phyloP scores from a whole-genome alignment of 768 basidiomycete genomes.

The Leccinum longicurvipes region DNA sequence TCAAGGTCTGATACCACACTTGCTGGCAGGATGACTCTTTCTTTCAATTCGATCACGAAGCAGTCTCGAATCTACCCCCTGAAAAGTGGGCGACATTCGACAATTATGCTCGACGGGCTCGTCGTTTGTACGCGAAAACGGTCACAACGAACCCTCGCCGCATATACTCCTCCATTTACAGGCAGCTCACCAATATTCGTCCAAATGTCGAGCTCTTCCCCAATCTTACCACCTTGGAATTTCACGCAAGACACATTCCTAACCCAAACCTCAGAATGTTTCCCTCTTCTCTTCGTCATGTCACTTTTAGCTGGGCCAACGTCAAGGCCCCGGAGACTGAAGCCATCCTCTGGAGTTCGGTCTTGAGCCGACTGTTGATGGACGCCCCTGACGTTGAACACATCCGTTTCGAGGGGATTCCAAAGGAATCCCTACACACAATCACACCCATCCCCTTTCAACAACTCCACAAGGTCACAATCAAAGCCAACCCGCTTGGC shows the following conservation, averaged over 20 bases:
- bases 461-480: slow-evolving; percentile 18
- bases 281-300: slow-evolving; percentile 21
- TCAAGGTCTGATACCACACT: slow-evolving; percentile 7
- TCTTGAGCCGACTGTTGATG: slow-evolving; percentile 17
- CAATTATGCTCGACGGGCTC: slow-evolving; percentile 20
- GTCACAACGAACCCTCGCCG: slow-evolving; percentile 26
- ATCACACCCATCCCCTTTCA: slow-evolving; percentile 18
- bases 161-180: slow-evolving; percentile 26
- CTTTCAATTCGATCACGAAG: slow-evolving; percentile 11
- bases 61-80: slow-evolving; percentile 3
- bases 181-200: slow-evolving; percentile 18
- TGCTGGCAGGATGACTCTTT: slow-evolving; percentile 16
- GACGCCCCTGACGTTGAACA: slow-evolving; percentile 22
- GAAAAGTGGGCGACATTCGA: slow-evolving; percentile 21
- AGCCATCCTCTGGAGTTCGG: slow-evolving; percentile 18
- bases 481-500: slow-evolving; percentile 20
- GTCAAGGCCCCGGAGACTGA: slow-evolving; percentile 11
- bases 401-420: slow-evolving; percentile 24
- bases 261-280: slow-evolving; percentile 15
- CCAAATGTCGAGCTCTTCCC: slow-evolving; percentile 26
- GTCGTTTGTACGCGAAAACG: slow-evolving; percentile 24
- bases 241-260: slow-evolving; percentile 16
- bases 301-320: slow-evolving; percentile 23
- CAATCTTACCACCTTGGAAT: slow-evolving; percentile 13
- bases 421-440: slow-evolving; percentile 15